Percentiles rank a stretch among this genome's conserved stretches.
phyloP scores from a whole-genome alignment of 2,329 filamentous ascomycete species.

The Botrytis fragariae region DNA sequence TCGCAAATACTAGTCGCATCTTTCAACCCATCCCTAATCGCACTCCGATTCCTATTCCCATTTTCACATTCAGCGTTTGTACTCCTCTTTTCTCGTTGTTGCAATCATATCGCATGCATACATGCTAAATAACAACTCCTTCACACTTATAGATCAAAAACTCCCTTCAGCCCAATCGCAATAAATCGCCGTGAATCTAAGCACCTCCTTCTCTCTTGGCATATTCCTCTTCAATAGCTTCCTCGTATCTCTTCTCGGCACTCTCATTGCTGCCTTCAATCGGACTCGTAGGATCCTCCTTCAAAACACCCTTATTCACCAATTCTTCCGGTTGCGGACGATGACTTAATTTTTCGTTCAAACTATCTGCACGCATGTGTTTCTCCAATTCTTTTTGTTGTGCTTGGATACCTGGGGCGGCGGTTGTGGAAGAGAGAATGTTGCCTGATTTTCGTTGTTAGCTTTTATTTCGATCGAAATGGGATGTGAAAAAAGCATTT shows the following conservation, averaged over 20 bases:
- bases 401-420: slow-evolving; percentile 74
- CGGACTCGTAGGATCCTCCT: slow-evolving; percentile 58
- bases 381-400: slow-evolving; percentile 82
- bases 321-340: slow-evolving; percentile 74
- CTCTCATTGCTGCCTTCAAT: slow-evolving; percentile 39
- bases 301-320: slow-evolving; percentile 76
- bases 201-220: slow-evolving; percentile 62
- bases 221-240: slow-evolving; percentile 63
- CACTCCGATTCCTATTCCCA: background rate
- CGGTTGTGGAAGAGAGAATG: slow-evolving; percentile 76
- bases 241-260: slow-evolving; percentile 48
- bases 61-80: background rate
- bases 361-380: slow-evolving; percentile 80
- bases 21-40: background rate
- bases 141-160: background rate
- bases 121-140: background rate
- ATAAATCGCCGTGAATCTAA: slow-evolving; percentile 37
- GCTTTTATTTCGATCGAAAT: background rate
- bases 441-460: slow-evolving; percentile 58
- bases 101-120: background rate
- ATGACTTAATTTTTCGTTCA: slow-evolving; percentile 82
- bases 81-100: background rate
- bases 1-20: background rate
- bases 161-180: background rate
- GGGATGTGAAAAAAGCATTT: background rate